Evolutionary conservation across 2,329 filamentous ascomycete species (phyloP), one percentile per base, ranked within the genome.

Genomic region (Coniella vitis): DNA sequence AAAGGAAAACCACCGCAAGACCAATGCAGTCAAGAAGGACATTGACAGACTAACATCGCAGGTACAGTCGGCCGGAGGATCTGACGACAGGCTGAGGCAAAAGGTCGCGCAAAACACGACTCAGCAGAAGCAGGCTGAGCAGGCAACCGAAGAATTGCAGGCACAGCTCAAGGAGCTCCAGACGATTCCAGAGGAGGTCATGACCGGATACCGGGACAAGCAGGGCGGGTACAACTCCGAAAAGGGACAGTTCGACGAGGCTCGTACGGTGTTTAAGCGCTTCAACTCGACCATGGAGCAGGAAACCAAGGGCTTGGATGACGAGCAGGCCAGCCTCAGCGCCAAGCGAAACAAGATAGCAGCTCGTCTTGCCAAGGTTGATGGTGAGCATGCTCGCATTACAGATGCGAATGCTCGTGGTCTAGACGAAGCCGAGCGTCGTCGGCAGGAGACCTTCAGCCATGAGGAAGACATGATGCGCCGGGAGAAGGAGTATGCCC

Each of bases 21-120:
- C 84, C 54, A 83, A 84, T 56, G 69, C 76, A 17, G 68, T 87
- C 57, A 83, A 78, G 60, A 87, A 84, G 64, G 87, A 91, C 58
- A 85, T 87, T 54, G 86, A 90, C 58, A 77, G 76, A 43, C 73
- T 87, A 34, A 77, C 78, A 52, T 75, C 75, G 51, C 81, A 83
- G 55, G 78, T 88, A 39, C 74, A 82, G 49, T 84, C 84, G 32
- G 76, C 79, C 14, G 85, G 85, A 54, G 83, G 83, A 51, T 83
- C 81, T 56, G 87, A 91, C 64, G 87, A 90, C 60, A 84, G 86
- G 61, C 77, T 84, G 58, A 77, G 80, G 56, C 84, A 88, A 61
- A 86, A 88, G 63, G 79, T 87, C 39, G 77, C 83, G 54, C 87
- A 90, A 64, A 83, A 87, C 61, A 81, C 78, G 49, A 85, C 85